phyloP scores from a whole-genome alignment of 2,329 filamentous ascomycete species.

The Aureobasidium sp. region DNA sequence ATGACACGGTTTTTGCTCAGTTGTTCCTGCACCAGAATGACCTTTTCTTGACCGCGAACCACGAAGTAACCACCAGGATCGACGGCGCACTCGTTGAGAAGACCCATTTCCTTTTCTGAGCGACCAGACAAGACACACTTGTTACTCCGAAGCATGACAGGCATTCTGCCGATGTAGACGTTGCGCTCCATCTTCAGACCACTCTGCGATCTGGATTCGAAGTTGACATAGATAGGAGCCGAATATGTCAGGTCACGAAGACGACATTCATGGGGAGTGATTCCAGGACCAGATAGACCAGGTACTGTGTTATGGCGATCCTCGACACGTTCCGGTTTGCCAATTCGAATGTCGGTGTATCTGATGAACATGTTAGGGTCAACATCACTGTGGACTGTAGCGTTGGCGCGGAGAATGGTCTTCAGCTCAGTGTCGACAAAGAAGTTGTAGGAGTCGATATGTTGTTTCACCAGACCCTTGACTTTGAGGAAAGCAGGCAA shows the following conservation, averaged over 20 bases:
- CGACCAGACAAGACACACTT: slow-evolving; percentile 82
- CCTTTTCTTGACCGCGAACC: slow-evolving; percentile 94
- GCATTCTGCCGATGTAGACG: slow-evolving; percentile 80
- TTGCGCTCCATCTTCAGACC: slow-evolving; percentile 63
- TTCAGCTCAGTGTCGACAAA: slow-evolving; percentile 96
- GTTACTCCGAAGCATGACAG: slow-evolving; percentile 93
- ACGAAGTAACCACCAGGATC: slow-evolving; percentile 98
- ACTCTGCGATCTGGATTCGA: slow-evolving; percentile 40
- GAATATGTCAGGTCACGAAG: slow-evolving; percentile 97
- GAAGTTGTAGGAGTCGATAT: slow-evolving; percentile 98
- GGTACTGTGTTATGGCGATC: slow-evolving; percentile 48
- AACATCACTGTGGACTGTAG: slow-evolving; percentile 80
- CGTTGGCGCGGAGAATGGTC: slow-evolving; percentile 89
- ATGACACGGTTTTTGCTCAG: slow-evolving; percentile 99
- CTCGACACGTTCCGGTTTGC: slow-evolving; percentile 70
- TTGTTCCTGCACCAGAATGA: slow-evolving; percentile 97
- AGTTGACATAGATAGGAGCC: slow-evolving; percentile 86
- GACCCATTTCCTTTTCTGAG: slow-evolving; percentile 78
- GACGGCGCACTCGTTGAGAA: slow-evolving; percentile 89
- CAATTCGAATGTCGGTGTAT: slow-evolving; percentile 68
- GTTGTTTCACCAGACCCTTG: slow-evolving; percentile 93
- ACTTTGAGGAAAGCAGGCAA: slow-evolving; percentile 96
- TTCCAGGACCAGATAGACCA: slow-evolving; percentile 27
- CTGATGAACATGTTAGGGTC: slow-evolving; percentile 81
- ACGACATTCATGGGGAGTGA: slow-evolving; percentile 94